A percentile compares a stretch with the other conserved stretches of the same genome.
These are phyloP conservation scores for Aureobasidium sp. DNA, from an alignment of 2,329 filamentous ascomycete genomes.

Conservation along the genomic window DNA sequence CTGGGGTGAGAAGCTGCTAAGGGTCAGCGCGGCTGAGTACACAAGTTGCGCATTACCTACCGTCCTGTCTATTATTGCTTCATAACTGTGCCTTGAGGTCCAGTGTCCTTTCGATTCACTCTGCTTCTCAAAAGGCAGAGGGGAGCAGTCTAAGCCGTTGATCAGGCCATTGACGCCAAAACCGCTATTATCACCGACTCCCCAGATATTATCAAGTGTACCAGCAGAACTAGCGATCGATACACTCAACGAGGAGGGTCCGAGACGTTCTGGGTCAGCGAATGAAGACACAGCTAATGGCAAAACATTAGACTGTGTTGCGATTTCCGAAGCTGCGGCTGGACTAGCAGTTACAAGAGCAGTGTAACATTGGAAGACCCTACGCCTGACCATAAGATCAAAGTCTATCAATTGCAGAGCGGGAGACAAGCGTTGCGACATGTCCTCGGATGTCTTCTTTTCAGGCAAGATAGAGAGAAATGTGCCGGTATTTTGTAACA, in stretches of 20 bases:
- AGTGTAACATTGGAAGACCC: constrained; percentile 90
- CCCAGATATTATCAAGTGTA: constrained; percentile 90
- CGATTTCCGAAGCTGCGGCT: constrained; percentile 71
- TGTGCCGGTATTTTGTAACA: constrained; percentile 89
- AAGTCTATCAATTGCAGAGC: constrained; percentile 84
- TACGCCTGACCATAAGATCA: constrained; percentile 84
- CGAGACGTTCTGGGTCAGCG: constrained; percentile 84
- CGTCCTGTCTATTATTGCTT: constrained; percentile 56
- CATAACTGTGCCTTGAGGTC: constrained; percentile 46
- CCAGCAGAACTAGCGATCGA: constrained; percentile 87
- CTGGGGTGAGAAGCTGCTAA: constrained; percentile 47
- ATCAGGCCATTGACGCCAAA: constrained; percentile 88
- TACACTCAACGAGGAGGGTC: constrained; percentile 74
- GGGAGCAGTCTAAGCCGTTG: constrained; percentile 64
- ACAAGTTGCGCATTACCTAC: constrained; percentile 22
- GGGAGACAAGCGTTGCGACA: constrained; percentile 73
- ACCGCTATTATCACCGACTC: constrained; percentile 86
- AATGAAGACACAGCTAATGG: constrained; percentile 87
- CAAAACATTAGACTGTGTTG: constrained; percentile 85
- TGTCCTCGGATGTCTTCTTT: constrained; percentile 81
- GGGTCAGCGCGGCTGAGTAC: constrained; percentile 14
- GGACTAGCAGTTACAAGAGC: constrained; percentile 86
- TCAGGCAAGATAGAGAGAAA: constrained; percentile 80
- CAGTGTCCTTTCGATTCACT: constrained; percentile 24
- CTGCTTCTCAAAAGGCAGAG: constrained; percentile 54